These are phyloP conservation scores for Macadamia integrifolia DNA, from an alignment of 164 flowering plant genomes.

Conservation along the genomic window DNA sequence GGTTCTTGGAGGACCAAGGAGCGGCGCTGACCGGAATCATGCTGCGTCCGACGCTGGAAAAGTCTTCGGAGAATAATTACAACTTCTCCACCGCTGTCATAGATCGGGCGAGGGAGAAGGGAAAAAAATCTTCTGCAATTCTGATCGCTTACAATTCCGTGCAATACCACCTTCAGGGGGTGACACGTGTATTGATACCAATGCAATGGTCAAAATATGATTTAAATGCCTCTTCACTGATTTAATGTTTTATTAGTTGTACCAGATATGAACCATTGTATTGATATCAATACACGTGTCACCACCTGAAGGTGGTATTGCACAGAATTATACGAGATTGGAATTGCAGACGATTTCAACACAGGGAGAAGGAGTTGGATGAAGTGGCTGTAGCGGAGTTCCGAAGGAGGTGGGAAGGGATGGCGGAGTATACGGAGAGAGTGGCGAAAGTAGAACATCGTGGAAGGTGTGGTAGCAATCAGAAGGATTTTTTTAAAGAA, in stretches of 20 bases:
- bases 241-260: too few relatives aligned
- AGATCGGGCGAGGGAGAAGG: constrained; percentile 26
- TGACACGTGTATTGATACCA: too few relatives aligned
- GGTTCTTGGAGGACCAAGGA: constrained; percentile 27
- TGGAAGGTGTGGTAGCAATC: constrained; percentile 36
- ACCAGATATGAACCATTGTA: too few relatives aligned
- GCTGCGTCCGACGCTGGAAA: constrained; percentile 26
- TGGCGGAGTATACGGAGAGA: constrained; percentile 37
- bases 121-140: too few relatives aligned
- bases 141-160: too few relatives aligned
- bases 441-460: constrained; percentile 18
- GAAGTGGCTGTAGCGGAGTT: constrained; percentile 37
- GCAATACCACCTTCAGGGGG: too few relatives aligned
- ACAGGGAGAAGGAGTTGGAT: constrained; percentile 31
- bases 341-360: too few relatives aligned
- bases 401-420: constrained; percentile 25
- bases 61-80: constrained; percentile 26
- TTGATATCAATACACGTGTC: too few relatives aligned
- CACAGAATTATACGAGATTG: too few relatives aligned
- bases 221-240: too few relatives aligned
- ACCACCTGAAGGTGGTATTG: too few relatives aligned
- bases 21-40: constrained; percentile 2
- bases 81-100: constrained; percentile 42
- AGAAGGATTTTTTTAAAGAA: constrained; percentile 16
- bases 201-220: too few relatives aligned